phyloP scores from a whole-genome alignment of 257 asterid species.

The Primulina huaijiensis region DNA sequence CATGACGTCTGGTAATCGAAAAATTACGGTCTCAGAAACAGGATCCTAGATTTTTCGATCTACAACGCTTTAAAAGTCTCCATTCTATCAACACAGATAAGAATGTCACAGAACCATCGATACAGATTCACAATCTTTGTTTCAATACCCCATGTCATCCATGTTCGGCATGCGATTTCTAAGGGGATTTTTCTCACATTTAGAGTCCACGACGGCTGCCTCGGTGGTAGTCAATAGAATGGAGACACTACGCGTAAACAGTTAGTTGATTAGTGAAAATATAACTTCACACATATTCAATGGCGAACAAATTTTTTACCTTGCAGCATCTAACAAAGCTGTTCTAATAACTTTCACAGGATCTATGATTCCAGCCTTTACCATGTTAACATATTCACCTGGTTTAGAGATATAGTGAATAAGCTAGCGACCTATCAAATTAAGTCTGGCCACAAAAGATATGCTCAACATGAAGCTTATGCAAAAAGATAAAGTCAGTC shows the following conservation, averaged over 20 bases:
- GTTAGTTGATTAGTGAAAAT: constrained; percentile 11
- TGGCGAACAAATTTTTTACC: constrained; percentile 36
- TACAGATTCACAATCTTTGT: too few relatives aligned
- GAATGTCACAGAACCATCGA: too few relatives aligned
- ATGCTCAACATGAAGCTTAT: background rate
- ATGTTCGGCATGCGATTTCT: constrained; percentile 58
- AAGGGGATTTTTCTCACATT: constrained; percentile 50
- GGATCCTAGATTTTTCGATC: background rate
- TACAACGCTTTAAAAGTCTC: too few relatives aligned
- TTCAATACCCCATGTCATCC: constrained; percentile 39
- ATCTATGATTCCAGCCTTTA: constrained; percentile 76
- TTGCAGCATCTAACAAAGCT: constrained; percentile 74
- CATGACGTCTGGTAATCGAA: background rate
- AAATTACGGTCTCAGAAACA: background rate
- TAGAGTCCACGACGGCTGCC: constrained; percentile 55
- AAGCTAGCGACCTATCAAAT: background rate
- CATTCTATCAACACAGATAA: too few relatives aligned
- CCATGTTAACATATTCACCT: constrained; percentile 75
- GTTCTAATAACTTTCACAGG: constrained; percentile 79
- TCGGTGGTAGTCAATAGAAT: constrained; percentile 69
- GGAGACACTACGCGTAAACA: constrained; percentile 50
- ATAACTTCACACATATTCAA: background rate
- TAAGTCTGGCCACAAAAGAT: background rate
- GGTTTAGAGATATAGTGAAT: constrained; percentile 19
- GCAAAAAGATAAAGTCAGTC: background rate